These are phyloP conservation scores for Auriculariales sp. DNA, from an alignment of 768 basidiomycete species.

Conservation along the genomic window DNA sequence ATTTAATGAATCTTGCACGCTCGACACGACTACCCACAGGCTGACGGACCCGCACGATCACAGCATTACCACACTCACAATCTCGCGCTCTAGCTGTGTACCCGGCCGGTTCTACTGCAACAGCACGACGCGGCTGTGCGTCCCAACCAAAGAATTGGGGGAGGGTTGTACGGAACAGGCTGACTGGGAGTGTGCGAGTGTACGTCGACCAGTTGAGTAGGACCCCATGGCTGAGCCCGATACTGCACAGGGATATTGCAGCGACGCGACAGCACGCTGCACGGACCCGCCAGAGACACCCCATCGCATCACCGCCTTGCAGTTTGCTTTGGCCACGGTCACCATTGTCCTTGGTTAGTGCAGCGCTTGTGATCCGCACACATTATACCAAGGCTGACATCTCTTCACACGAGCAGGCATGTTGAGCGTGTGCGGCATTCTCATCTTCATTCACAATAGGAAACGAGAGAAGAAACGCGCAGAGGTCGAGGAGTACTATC, in stretches of 20 bases:
- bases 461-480: neutral
- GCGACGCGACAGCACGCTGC: slow-evolving; percentile 9
- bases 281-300: slow-evolving; percentile 24
- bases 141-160: too few relatives aligned
- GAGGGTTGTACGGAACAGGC: too few relatives aligned
- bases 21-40: slow-evolving; percentile 74
- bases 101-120: too few relatives aligned
- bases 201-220: neutral
- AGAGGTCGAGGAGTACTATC: slow-evolving; percentile 29
- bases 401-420: slow-evolving; percentile 18
- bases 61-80: too few relatives aligned
- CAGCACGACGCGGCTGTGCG: too few relatives aligned
- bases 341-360: slow-evolving; percentile 26
- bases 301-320: slow-evolving; percentile 26
- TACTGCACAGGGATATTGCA: neutral
- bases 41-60: too few relatives aligned
- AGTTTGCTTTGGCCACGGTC: slow-evolving; percentile 23
- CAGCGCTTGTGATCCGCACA: neutral
- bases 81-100: too few relatives aligned
- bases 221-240: neutral
- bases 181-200: slow-evolving; percentile 34
- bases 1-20: slow-evolving; percentile 41
- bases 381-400: slow-evolving; percentile 18
- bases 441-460: neutral
- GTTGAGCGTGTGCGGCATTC: neutral